These are phyloP conservation scores for Mucor sp. DNA, from an alignment of 371 early-diverging fungal genomes.

Conservation along the genomic window DNA sequence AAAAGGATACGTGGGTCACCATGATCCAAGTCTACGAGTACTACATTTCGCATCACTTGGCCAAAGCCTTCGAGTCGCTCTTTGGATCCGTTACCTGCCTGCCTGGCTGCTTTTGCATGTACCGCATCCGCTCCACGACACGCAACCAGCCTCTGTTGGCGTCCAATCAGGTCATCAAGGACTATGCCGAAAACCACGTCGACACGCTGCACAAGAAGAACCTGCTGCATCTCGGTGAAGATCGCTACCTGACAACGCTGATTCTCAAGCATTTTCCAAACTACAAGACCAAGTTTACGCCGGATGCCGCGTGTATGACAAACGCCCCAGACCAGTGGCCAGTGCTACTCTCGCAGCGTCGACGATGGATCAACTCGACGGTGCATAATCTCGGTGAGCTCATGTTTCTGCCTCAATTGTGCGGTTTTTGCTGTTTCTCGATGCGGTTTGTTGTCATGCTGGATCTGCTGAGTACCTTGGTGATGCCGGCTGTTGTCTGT, in stretches of 20 bases:
- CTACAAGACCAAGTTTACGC: conserved; percentile 92
- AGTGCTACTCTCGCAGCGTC: conserved; percentile 92
- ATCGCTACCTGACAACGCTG: conserved; percentile 97
- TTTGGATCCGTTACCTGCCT: conserved; percentile 92
- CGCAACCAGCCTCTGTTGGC: conserved; percentile 90
- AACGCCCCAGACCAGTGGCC: conserved; percentile 94
- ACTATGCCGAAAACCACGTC: conserved; percentile 94
- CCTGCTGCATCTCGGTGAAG: conserved; percentile 97
- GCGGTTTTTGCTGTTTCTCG: conserved; percentile 95
- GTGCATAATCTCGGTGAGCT: conserved; percentile 96
- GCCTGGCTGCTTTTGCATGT: conserved; percentile 93
- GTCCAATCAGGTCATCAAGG: conserved; percentile 86
- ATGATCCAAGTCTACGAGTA: conserved; percentile 93
- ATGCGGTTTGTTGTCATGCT: conserved; percentile 96
- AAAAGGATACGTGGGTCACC: conserved; percentile 89
- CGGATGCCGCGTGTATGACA: conserved; percentile 94
- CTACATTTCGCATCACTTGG: conserved; percentile 85
- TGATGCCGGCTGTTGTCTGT: conserved; percentile 88
- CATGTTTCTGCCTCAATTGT: conserved; percentile 80
- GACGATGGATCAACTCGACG: conserved; percentile 98
- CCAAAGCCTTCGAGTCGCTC: conserved; percentile 86
- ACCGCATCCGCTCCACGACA: conserved; percentile 82
- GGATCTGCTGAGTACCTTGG: conserved; percentile 88
- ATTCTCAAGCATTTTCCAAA: conserved; percentile 97
- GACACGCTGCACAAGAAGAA: conserved; percentile 99